Base-by-base conservation (phyloP, 1,284 basidiomycete genomes). In the Agaricales sp. region DNA sequence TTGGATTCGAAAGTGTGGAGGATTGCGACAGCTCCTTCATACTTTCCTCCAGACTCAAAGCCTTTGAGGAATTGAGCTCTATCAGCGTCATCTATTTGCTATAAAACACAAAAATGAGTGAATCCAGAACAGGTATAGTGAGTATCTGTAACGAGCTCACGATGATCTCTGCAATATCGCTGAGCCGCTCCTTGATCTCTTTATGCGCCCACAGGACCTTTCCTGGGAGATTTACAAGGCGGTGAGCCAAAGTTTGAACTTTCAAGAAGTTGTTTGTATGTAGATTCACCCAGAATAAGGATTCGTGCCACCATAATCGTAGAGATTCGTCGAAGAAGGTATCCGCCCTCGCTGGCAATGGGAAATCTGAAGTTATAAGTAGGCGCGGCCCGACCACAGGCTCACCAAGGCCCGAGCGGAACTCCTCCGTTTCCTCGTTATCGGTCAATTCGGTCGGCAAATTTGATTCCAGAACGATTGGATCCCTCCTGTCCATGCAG, bases 161-260 rank as follows among this genome's bases (percentile, higher is more conserved):
- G 45, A 92, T 67, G 21, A 92, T 71, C 49, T 92, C 82, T 37
- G 88, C 80, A 49, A 88, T 73, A 45, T 73, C 70, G 1, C 73
- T 71, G 38, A 91, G 75, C 55, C 92, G 72, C 41, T 75, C 64
- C 49, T 78, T 69, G 47, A 81, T 73, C 55, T 92, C 87, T 26
- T 87, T 74, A 52, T 86, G 77, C 0, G 89, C 87, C 89, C 89
- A 92, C 38, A 82, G 73, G 50, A 92, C 77, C 53, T 77, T 67
- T 51, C 82, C 86, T 87, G 46, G 1, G 47, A 22, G 41, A 39
- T 47, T 24, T 23, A 23, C 3, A 20, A 51, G 30, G 18, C 23
- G 37, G 47, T 14, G 25, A 48, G 11, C 18, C 13, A n/a, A 24
- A 46, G 22, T 2, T 14, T 43, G 13, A 39, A 22, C 39, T 20